Conservation (phyloP, 208 protist species). For the Zelonia costaricensis region DNA sequence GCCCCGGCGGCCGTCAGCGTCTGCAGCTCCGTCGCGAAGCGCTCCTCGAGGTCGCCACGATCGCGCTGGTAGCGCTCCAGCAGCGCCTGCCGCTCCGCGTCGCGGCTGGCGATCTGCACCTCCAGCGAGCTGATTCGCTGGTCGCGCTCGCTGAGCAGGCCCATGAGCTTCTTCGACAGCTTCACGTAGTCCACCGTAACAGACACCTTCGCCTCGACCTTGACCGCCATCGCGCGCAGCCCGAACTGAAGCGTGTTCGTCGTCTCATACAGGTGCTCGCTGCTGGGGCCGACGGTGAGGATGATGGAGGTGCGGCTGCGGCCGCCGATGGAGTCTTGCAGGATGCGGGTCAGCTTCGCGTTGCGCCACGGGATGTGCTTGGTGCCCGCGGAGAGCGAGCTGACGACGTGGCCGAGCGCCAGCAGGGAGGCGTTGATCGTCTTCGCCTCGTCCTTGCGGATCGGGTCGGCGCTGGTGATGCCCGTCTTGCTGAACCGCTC, state of each 20-base stretch:
- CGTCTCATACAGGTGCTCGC: conserved; percentile 84
- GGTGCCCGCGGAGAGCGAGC: conserved; percentile 61
- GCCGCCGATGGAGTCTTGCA: conserved; percentile 93
- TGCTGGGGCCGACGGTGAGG: conserved; percentile 86
- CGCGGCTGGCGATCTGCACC: conserved; percentile 75
- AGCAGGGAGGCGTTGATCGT: conserved; percentile 91
- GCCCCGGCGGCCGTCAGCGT: conserved; percentile 58
- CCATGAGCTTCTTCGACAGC: conserved; percentile 76
- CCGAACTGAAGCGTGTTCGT: conserved; percentile 89
- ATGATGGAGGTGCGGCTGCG: conserved; percentile 88
- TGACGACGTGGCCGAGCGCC: conserved; percentile 85
- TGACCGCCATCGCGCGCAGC: conserved; percentile 84
- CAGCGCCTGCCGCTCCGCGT: conserved; percentile 72
- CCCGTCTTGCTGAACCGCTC: conserved; percentile 91
- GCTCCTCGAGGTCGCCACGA: conserved; percentile 47
- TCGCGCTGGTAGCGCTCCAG: conserved; percentile 65
- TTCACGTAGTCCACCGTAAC: conserved; percentile 87
- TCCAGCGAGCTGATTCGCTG: conserved; percentile 76
- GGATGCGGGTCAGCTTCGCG: conserved; percentile 91
- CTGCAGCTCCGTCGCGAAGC: conserved; percentile 66
- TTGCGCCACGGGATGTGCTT: conserved; percentile 92
- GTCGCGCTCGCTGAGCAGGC: conserved; percentile 67
- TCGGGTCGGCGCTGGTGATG: conserved; percentile 69
- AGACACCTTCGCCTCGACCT: conserved; percentile 76
- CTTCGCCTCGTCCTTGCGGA: conserved; percentile 91